Base-by-base conservation (phyloP, 768 basidiomycete species). In the Russula griseocarnosa region DNA sequence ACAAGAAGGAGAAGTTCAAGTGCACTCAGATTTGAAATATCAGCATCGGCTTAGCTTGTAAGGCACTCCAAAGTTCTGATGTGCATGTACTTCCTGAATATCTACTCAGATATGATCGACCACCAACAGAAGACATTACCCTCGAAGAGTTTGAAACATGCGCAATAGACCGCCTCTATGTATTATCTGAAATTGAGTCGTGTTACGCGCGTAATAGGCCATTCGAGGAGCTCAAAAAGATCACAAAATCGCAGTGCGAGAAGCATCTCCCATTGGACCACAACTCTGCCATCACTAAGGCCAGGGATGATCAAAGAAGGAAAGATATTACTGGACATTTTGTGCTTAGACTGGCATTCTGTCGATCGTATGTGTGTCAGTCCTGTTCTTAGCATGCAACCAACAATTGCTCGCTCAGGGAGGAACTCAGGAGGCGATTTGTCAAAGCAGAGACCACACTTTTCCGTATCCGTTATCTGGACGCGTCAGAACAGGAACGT, bases 121-220 rank as follows among this genome's bases (percentile, higher is more conserved):
- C 95, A 24, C 97, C 97, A 22, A 74, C 82, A 18, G 87, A 86
- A 61, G 94, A 98, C 70, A 87, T 98, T 22, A 94, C 94, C 1
- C 79, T 98, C 20, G 97, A 98, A 73, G 91, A 98, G 67, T 99
- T 99, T 69, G 97, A 99, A 73, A 86, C 82, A 3, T 91, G 82
- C 72, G 97, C 97, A 0, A 79, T 99, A 24, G 86, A 96, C 68
- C 79, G 97, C 42, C 81, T 99, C 36, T 85, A 92, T 30, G 81
- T 97, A 20, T 82, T 97, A 20, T 88, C 90, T 18, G 93, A 95
- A 73, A 95, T 97, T 60, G 94, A 96, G 71, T 87, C 94, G 1
- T 93, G 90, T 5, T 83, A 85, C 65, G 90, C 87, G 11, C 88
- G 94, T 38, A 93, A 94, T 71, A 78, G 91, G 47, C 73, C 87